Evolutionary conservation across 2,329 filamentous ascomycete species (phyloP).

Genomic region (Periglandula ipomoeae): DNA sequence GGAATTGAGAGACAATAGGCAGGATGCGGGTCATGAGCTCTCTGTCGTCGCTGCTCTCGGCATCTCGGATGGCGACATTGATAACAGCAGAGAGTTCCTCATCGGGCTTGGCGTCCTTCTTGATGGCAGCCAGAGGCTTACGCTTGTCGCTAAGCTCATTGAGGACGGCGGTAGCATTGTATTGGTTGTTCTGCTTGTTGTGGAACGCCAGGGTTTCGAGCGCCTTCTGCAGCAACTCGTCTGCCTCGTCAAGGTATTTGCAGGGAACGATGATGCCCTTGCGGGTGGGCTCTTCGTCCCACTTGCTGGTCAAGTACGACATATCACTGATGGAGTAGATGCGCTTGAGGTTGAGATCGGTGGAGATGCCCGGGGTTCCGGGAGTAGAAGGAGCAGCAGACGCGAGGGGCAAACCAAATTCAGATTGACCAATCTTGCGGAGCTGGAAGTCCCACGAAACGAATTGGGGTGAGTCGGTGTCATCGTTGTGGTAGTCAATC

Average conservation of each 20-base stretch:
- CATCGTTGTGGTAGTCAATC: conserved; percentile 81
- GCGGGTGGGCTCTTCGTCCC: conserved; percentile 66
- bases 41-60: conserved; percentile 72
- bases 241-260: conserved; percentile 86
- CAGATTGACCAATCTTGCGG: conserved; percentile 83
- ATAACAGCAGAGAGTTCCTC: conserved; percentile 85
- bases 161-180: conserved; percentile 48
- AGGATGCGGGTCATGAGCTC: conserved; percentile 71
- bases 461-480: conserved; percentile 58
- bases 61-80: conserved; percentile 85
- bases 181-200: conserved; percentile 46
- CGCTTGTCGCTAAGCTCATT: conserved; percentile 69
- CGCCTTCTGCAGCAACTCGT: conserved; percentile 76
- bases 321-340: conserved; percentile 95
- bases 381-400: conserved; percentile 78
- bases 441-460: conserved; percentile 95
- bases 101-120: conserved; percentile 32
- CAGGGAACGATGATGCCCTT: conserved; percentile 94
- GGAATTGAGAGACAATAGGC: conserved; percentile 68
- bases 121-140: conserved; percentile 29
- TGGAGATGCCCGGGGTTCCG: conserved; percentile 54
- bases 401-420: conserved; percentile 74
- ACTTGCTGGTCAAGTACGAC: conserved; percentile 71
- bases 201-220: conserved; percentile 68
- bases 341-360: conserved; percentile 59